Evolutionary conservation across 441 rosid genomes (phyloP), one percentile per base, ranked within the genome.

Genomic region (Brassica hybrid): DNA sequence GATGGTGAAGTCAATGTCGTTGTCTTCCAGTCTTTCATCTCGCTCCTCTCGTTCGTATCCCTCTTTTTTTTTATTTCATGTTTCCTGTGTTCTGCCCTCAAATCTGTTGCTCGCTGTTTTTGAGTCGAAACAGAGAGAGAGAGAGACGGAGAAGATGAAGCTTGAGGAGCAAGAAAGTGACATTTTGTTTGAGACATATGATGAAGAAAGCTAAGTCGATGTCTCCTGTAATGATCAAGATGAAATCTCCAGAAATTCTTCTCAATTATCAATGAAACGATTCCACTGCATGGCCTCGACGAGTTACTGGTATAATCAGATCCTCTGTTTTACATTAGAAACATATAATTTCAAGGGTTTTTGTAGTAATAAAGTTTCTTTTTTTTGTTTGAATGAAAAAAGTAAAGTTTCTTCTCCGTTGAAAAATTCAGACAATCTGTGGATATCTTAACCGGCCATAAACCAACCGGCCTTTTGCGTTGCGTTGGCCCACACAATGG

Each of bases 151-250:
- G 23, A 21, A 21, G 23, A 21, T 21, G 23, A 21, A 21, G 23
- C 23, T 21, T 21, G 23, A 19, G 21, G 21, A 19, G 45, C 86
- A 72, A 14, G 88, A 86, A 68, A 90, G 86, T 1, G 88, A 84
- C 36, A 91, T 86, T 52, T 86, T 82, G 52, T 85, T 86, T 76
- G 86, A 73, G 32, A 83, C 90, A 1, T 94, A 88, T 45, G 92
- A 90, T 4, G 96, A 91, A 78, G 94, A 89, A 83, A 82, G 87
- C 75, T 87, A 75, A 65, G 10, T 85, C 74, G 61, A 80, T 78
- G 54, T 45, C 16, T 71, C 79, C 21, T 65, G 12, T 7, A 62
- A 72, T 9, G 88, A 73, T 9, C 80, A 81, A 4, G 89, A 88
- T 11, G 58, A 78, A 5, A 18, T 54, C 6, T 79, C 60, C 2